Conservation (phyloP, 352 stramenopile genomes). For the Phytophthora pseudosyringae region DNA sequence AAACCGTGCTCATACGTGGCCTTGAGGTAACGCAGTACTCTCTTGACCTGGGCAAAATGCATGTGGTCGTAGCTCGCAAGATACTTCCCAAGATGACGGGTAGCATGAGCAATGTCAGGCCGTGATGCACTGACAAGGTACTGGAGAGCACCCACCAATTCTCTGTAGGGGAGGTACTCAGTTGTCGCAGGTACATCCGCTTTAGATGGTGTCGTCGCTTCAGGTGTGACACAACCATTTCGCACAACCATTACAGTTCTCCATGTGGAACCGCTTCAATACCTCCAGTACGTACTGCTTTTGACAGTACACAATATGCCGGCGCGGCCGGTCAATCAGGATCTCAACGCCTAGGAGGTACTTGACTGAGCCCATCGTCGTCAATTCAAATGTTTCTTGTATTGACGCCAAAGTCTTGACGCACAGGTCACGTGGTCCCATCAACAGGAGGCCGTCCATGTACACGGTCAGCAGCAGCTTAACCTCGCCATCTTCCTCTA, state of each 20-base stretch:
- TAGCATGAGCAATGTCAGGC: conserved; percentile 24
- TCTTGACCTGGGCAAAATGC: conserved; percentile 13
- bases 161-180: too few species aligned
- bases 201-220: too few species aligned
- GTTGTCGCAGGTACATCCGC: too few species aligned
- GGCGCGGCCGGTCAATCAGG: too few species aligned
- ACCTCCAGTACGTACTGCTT: not conserved
- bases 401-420: not conserved
- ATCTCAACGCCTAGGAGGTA: too few species aligned
- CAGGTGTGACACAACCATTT: too few species aligned
- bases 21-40: conserved; percentile 20
- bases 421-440: too few species aligned
- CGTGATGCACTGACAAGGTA: conserved; percentile 2
- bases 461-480: conserved; percentile 14
- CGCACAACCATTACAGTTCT: not conserved
- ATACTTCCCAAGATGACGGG: conserved; percentile 9
- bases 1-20: conserved; percentile 10
- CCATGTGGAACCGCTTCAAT: not conserved
- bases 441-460: conserved; percentile 12
- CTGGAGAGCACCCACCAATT: too few species aligned
- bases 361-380: too few species aligned
- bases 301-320: not conserved
- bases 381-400: too few species aligned
- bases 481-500: not conserved
- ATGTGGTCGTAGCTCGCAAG: conserved; percentile 8